These are phyloP conservation scores for Apophysomyces ossiformis DNA, from an alignment of 371 early-diverging fungal genomes.

Conservation along the genomic window DNA sequence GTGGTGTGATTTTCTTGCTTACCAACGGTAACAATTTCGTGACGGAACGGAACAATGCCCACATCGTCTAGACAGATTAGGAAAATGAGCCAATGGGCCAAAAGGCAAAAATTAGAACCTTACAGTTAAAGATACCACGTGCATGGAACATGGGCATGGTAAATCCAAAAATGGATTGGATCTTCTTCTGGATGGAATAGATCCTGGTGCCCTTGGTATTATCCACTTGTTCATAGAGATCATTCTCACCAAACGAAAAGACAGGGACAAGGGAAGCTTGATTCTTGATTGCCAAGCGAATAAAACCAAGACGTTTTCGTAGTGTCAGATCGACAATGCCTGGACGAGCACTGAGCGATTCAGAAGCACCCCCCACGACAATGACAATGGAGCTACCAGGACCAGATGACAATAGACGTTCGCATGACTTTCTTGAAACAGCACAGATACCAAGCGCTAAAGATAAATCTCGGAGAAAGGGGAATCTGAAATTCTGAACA, in stretches of 20 bases:
- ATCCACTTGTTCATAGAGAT: conserved; percentile 66
- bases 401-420: conserved; percentile 68
- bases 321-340: conserved; percentile 66
- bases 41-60: conserved; percentile 60
- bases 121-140: conserved; percentile 69
- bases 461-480: conserved; percentile 72
- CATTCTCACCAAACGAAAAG: conserved; percentile 82
- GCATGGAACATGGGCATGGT: conserved; percentile 72
- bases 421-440: conserved; percentile 72
- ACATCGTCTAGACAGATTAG: conserved; percentile 35
- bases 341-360: conserved; percentile 67
- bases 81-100: conserved; percentile 1
- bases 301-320: conserved; percentile 73
- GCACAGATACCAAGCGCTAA: conserved; percentile 72
- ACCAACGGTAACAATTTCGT: conserved; percentile 50
- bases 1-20: conserved; percentile 13
- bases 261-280: conserved; percentile 71
- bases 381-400: conserved; percentile 74
- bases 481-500: conserved; percentile 60
- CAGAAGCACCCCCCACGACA: conserved; percentile 78
- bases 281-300: conserved; percentile 72
- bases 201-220: conserved; percentile 47
- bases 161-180: conserved; percentile 63
- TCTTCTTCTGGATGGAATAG: conserved; percentile 52
- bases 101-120: conserved; percentile 12